Percentiles rank a stretch among this genome's conserved stretches.
These are phyloP conservation scores for Corynespora cassiicola DNA, from an alignment of 2,329 filamentous ascomycete genomes.

Conservation along the genomic window DNA sequence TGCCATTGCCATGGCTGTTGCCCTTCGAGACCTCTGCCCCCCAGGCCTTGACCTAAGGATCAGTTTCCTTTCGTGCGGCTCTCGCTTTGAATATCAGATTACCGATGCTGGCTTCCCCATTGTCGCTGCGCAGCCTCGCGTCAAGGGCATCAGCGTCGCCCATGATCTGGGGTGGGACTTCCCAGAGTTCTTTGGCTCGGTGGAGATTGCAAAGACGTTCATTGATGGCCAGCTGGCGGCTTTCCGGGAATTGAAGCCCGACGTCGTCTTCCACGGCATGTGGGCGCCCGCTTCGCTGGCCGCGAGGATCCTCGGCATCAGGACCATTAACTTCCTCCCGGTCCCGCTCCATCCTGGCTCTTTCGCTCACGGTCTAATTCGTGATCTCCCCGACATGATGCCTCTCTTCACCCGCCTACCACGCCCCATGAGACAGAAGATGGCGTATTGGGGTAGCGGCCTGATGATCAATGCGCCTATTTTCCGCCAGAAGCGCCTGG, in stretches of 20 bases:
- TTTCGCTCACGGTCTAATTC: conserved; percentile 37
- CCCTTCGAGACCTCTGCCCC: conserved; percentile 37
- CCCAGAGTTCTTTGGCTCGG: conserved; percentile 41
- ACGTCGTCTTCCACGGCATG: conserved; percentile 44
- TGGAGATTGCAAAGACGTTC: conserved; percentile 37
- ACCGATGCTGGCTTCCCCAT: conserved; percentile 38
- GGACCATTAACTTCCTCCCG: conserved; percentile 41
- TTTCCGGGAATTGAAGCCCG: conserved; percentile 33
- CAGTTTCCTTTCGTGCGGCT: conserved; percentile 38
- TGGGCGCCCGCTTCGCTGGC: conserved; percentile 40
- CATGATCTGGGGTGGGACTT: conserved; percentile 43
- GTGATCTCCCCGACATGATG: conserved; percentile 40
- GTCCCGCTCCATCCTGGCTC: conserved; percentile 34
- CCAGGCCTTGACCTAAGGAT: conserved; percentile 30
- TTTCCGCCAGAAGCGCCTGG: conserved; percentile 37
- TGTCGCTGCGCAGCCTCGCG: conserved; percentile 36
- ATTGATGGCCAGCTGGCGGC: conserved; percentile 39
- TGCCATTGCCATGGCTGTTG: conserved; percentile 35
- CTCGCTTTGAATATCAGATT: conserved; percentile 38
- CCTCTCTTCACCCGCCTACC: conserved; percentile 38
- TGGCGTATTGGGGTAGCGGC: conserved; percentile 33
- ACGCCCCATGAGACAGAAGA: conserved; percentile 29
- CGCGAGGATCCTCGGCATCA: conserved; percentile 35
- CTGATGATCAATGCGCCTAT: conserved; percentile 40
- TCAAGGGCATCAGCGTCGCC: conserved; percentile 37